phyloP scores from a whole-genome alignment of 2,329 filamentous ascomycete genomes.

The Cladophialophora psammophila region DNA sequence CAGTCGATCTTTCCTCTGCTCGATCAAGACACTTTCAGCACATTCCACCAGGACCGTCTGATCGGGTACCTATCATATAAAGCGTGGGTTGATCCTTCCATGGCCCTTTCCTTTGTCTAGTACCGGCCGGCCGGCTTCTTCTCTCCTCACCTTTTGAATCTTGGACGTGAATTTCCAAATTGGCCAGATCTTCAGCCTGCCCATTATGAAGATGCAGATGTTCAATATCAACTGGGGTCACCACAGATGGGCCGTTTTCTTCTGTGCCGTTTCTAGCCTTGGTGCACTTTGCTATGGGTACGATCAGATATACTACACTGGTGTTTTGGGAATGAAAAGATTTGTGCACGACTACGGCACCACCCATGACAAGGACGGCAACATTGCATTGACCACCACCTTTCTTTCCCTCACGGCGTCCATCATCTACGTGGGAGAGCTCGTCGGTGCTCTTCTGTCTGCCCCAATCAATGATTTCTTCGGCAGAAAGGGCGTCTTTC shows the following conservation, averaged over 20 bases:
- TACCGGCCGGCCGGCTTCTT: background rate
- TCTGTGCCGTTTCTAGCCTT: conserved; percentile 43
- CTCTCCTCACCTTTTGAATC: background rate
- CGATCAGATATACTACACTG: conserved; percentile 45
- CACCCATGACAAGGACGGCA: conserved; percentile 35
- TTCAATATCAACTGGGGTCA: conserved; percentile 24
- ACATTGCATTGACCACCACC: conserved; percentile 38
- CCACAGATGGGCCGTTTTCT: conserved; percentile 41
- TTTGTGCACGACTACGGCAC: conserved; percentile 43
- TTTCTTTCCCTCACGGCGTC: conserved; percentile 48
- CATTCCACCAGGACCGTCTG: background rate
- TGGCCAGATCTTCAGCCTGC: background rate
- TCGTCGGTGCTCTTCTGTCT: conserved; percentile 47
- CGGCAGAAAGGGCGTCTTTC: conserved; percentile 48
- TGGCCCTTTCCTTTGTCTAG: background rate
- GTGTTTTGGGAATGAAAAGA: conserved; percentile 42
- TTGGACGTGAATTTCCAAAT: background rate
- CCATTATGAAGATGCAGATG: conserved; percentile 16
- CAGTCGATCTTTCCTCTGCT: background rate
- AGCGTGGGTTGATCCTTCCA: background rate
- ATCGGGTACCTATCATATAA: background rate
- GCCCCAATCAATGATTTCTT: conserved; percentile 50
- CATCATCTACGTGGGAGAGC: conserved; percentile 52
- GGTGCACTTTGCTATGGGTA: conserved; percentile 45
- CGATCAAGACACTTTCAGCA: background rate